Evolutionary conservation across 306 rosid genomes (phyloP), one percentile per base, ranked within the genome.

Genomic region (Comarum palustre): DNA sequence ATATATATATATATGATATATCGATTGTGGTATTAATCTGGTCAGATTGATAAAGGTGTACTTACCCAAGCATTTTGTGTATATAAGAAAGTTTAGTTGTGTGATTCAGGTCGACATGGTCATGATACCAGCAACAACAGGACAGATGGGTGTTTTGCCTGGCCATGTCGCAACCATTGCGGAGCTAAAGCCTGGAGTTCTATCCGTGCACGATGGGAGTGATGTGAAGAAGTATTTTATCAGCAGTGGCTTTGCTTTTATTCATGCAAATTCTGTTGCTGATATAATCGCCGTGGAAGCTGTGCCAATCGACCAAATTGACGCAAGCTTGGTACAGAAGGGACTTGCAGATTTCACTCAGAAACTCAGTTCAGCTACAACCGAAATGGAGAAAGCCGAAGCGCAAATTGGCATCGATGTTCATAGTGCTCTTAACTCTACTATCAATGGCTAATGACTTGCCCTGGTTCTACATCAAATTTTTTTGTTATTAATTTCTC

Each of bases 111-210:
- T 94, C 68, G 98, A 94, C 82, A 88, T 89, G 97, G 97, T 91
- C 34, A 94, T 89, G 72, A 84, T 94, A 77, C 98, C 98, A 57
- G 97, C 97, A 38, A 89, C 97, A 79, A 94, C 98, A 11, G 98
- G 98, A 14, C 92, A 88, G 57, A 89, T 94, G 98, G 98, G 98
- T 76, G 97, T 94, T 82, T 93, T 94, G 77, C 98, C 97, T 7
- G 98, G 98, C 50, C 98, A 94, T 63, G 98, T 94, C 32, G 83
- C 98, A 43, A 89, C 98, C 70, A 94, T 94, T 52, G 92, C 97
- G 27, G 98, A 94, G 85, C 82, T 94, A 84, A 94, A 91, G 74
- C 97, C 98, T 8, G 98, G 99, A 2, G 57, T 91, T 82, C 72
- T 91, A 17, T 85, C 95, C 34, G 96, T 86, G 34, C 97, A 91